These are phyloP conservation scores for Phytophthora idaei DNA, from an alignment of 352 stramenopile genomes.

Conservation along the genomic window DNA sequence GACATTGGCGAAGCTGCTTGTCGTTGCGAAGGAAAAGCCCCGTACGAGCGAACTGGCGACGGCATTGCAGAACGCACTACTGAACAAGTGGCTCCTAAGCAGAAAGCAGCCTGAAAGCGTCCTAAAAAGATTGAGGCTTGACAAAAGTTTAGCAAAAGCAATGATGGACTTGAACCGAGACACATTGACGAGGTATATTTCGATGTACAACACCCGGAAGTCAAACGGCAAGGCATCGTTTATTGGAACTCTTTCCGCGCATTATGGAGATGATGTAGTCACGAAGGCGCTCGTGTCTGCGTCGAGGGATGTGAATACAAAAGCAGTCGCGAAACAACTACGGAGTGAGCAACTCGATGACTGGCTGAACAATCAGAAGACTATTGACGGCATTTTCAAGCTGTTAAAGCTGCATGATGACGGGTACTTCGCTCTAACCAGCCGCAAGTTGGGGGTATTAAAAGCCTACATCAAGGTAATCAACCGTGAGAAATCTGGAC, in stretches of 20 bases:
- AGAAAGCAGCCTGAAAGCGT: not conserved
- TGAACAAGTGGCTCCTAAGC: not conserved
- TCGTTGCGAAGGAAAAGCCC: not conserved
- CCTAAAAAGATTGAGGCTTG: not conserved
- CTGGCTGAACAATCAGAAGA: too few species aligned
- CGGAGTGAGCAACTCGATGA: too few species aligned
- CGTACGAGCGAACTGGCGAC: not conserved
- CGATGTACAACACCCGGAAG: not conserved
- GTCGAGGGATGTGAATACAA: not conserved
- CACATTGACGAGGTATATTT: not conserved
- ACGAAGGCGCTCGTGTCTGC: not conserved
- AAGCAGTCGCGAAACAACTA: too few species aligned
- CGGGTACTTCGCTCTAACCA: too few species aligned
- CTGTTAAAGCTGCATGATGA: too few species aligned
- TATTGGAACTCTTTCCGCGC: not conserved
- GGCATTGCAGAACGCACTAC: not conserved
- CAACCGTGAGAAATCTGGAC: too few species aligned
- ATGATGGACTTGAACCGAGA: not conserved
- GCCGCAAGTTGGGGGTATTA: too few species aligned
- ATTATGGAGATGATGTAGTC: not conserved
- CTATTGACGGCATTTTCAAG: too few species aligned
- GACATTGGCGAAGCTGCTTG: not conserved
- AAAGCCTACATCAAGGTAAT: too few species aligned
- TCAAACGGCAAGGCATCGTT: not conserved
- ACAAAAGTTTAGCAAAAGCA: not conserved